Evolutionary conservation across 1,284 basidiomycete genomes (phyloP), one percentile per base, ranked within the genome.

Genomic region (Hemileccinum hortonii): DNA sequence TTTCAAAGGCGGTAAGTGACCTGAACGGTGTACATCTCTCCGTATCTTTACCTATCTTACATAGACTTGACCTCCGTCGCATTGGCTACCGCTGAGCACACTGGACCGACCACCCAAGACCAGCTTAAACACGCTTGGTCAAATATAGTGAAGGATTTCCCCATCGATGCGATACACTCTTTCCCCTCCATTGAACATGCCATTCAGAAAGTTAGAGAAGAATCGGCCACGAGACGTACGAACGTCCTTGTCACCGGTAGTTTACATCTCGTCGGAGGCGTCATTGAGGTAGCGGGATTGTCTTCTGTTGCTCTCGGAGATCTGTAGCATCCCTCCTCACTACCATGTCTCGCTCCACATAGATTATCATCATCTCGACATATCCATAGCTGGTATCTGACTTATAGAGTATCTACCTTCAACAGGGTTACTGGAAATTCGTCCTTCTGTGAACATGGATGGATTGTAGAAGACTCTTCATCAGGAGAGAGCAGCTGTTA

Each of bases 261-360:
- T 70, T 70, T 99, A 60, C 95, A 97, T 73, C 80, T 99, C 15
- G 88, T 99, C 7, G 97, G 97, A 21, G 97, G 97, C 3, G 78
- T 96, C 10, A 92, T 99, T 64, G 94, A 96, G 64, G 92, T 92
- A 5, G 90, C 92, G 9, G 86, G 83, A 21, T 69, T 98, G 54
- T 82, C 85, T 50, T 78, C 82, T 18, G 73, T 79, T 47, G 85
- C 86, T 12, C 71, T 90, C 18, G 66, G 58, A 44, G 63, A 64
- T 52, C 53, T 69, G 29, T 64, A 49, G 41, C 8, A 9, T 38
- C 16, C n/a, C 5, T n/a, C 8, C 9, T 42, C n/a, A 19, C 3
- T 37, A 26, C 10, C 19, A 26, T 70, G 41, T 48, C 22, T 19
- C 30, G 26, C 30, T 8, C 15, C 4, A 42, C 47, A 42, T 47